phyloP scores from a whole-genome alignment of 257 asterid genomes.

The Ajuga chamaepitys region DNA sequence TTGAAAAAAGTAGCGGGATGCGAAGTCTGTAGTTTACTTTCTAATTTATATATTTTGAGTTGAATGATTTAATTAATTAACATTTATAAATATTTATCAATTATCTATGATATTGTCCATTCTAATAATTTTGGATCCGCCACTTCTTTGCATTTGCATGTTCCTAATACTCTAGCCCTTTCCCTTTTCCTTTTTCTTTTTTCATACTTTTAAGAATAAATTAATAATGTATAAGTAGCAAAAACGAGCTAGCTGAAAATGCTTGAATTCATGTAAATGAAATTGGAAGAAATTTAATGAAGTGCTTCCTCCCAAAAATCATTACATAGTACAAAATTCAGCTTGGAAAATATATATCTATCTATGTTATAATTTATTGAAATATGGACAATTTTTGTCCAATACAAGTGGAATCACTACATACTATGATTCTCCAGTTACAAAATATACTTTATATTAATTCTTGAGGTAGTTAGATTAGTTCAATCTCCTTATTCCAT shows the following conservation, averaged over 20 bases:
- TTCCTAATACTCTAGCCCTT: too few species aligned
- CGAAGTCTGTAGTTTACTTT: too few species aligned
- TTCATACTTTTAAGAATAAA: too few species aligned
- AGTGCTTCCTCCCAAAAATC: conserved; percentile 20
- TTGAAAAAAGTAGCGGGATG: too few species aligned
- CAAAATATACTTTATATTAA: neutral
- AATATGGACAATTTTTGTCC: conserved; percentile 8
- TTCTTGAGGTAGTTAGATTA: neutral
- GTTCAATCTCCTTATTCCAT: conserved; percentile 6
- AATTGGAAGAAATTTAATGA: conserved; percentile 20
- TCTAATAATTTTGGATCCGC: too few species aligned
- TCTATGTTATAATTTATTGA: neutral
- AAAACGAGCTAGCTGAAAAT: neutral
- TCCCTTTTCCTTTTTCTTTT: too few species aligned
- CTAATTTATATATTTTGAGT: too few species aligned
- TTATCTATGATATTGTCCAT: too few species aligned
- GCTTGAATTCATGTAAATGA: neutral
- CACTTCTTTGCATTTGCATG: too few species aligned
- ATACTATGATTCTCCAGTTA: conserved; percentile 17
- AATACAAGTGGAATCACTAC: conserved; percentile 1
- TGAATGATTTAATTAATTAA: too few species aligned
- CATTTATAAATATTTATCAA: too few species aligned
- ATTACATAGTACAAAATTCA: neutral
- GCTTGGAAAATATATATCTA: neutral
- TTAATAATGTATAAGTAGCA: too few species aligned